phyloP scores from a whole-genome alignment of 345 rosid species.

The Anacardium occidentale region DNA sequence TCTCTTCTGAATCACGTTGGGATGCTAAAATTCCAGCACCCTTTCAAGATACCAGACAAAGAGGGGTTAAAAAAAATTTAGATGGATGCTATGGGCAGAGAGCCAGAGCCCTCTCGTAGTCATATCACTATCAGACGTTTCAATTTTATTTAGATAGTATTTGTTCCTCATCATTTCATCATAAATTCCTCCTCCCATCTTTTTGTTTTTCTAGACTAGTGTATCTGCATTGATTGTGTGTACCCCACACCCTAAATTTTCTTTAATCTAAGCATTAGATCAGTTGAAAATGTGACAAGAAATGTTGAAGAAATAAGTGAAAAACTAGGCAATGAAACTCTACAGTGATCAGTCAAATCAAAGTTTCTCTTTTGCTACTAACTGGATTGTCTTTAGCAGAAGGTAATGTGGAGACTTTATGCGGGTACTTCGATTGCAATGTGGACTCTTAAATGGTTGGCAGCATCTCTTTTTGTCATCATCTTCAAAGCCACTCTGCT shows the following conservation, averaged over 20 bases:
- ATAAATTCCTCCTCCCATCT: not conserved
- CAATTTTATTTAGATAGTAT: not conserved
- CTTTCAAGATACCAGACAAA: slow-evolving; percentile 13
- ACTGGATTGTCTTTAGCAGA: slow-evolving; percentile 19
- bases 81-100: slow-evolving; percentile 30
- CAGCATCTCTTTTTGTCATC: slow-evolving; percentile 24
- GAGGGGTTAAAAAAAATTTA: not conserved
- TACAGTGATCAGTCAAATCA: slow-evolving; percentile 37
- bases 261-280: too few species aligned
- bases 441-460: not conserved
- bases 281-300: not conserved
- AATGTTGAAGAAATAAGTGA: not conserved
- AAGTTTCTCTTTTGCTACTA: not conserved
- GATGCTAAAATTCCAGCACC: slow-evolving; percentile 59
- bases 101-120: slow-evolving; percentile 19
- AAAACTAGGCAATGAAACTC: not conserved
- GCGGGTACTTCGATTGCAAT: not conserved
- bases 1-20: slow-evolving; percentile 36
- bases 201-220: not conserved
- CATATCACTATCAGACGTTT: slow-evolving; percentile 16
- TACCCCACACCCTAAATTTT: not conserved
- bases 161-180: not conserved
- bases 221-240: not conserved
- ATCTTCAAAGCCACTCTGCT: slow-evolving; percentile 26
- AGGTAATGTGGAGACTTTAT: slow-evolving; percentile 13